Conservation (phyloP, 2,329 filamentous ascomycete genomes). For the Trichoderma aggressivum region DNA sequence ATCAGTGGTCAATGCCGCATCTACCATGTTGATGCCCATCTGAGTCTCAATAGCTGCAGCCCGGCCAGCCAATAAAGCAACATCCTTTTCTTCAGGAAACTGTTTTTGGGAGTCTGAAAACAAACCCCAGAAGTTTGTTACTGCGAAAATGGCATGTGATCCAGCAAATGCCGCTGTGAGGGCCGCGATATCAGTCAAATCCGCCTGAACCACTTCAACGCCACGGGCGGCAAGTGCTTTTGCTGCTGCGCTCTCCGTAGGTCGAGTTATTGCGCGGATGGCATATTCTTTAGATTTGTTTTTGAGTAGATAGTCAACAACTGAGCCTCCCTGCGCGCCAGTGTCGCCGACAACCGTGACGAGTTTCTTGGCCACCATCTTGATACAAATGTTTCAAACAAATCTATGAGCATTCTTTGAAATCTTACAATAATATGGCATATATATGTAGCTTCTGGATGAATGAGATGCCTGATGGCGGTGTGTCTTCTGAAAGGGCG, state of each 20-base stretch:
- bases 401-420: too few species aligned
- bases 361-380: slow-evolving; percentile 29
- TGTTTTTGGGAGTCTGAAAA: not conserved
- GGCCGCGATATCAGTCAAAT: slow-evolving; percentile 27
- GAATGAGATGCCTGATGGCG: not conserved
- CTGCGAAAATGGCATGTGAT: slow-evolving; percentile 35
- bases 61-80: not conserved
- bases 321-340: slow-evolving; percentile 32
- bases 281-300: slow-evolving; percentile 29
- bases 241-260: slow-evolving; percentile 29
- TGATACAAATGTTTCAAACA: not conserved
- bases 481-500: not conserved
- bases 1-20: not conserved
- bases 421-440: not conserved
- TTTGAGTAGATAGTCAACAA: slow-evolving; percentile 30
- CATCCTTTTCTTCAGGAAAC: not conserved
- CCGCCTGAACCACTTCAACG: slow-evolving; percentile 32
- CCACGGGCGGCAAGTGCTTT: slow-evolving; percentile 26
- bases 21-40: slow-evolving; percentile 1
- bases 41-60: not conserved
- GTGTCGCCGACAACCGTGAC: slow-evolving; percentile 34
- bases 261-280: slow-evolving; percentile 31
- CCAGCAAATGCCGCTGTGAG: slow-evolving; percentile 29
- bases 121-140: slow-evolving; percentile 26
- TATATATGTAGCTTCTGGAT: not conserved